phyloP scores from a whole-genome alignment of 106 monocot genomes.

The Allium sativum region DNA sequence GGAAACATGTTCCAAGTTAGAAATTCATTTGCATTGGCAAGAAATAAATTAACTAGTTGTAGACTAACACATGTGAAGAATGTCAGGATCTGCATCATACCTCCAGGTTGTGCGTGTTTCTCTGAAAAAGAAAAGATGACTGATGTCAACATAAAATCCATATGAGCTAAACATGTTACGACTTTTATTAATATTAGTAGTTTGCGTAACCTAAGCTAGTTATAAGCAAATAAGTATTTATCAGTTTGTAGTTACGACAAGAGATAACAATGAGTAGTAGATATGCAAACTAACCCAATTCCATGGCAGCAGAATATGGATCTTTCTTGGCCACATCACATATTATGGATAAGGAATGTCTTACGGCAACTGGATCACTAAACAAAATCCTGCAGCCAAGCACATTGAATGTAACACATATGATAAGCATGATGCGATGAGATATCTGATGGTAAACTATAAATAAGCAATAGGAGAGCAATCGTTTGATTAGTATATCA shows the following conservation, averaged over 20 bases:
- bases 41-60: neutral
- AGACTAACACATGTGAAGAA: neutral
- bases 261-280: neutral
- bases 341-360: conserved; percentile 78
- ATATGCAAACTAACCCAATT: conserved; percentile 56
- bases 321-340: conserved; percentile 81
- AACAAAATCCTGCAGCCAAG: conserved; percentile 60
- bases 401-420: too few relatives aligned
- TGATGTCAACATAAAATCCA: conserved; percentile 1
- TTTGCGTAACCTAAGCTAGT: too few relatives aligned
- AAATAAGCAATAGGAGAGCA: too few relatives aligned
- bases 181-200: too few relatives aligned
- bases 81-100: conserved; percentile 19
- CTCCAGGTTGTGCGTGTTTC: conserved; percentile 80
- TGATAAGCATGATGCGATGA: too few relatives aligned
- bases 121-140: conserved; percentile 45
- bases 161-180: neutral
- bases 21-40: neutral
- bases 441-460: too few relatives aligned
- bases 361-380: conserved; percentile 92
- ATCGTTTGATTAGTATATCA: too few relatives aligned
- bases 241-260: too few relatives aligned
- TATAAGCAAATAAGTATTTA: too few relatives aligned
- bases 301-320: conserved; percentile 99
- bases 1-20: too few relatives aligned